Base-by-base conservation (phyloP, 208 protist species). In the Crithidia expoeki region DNA sequence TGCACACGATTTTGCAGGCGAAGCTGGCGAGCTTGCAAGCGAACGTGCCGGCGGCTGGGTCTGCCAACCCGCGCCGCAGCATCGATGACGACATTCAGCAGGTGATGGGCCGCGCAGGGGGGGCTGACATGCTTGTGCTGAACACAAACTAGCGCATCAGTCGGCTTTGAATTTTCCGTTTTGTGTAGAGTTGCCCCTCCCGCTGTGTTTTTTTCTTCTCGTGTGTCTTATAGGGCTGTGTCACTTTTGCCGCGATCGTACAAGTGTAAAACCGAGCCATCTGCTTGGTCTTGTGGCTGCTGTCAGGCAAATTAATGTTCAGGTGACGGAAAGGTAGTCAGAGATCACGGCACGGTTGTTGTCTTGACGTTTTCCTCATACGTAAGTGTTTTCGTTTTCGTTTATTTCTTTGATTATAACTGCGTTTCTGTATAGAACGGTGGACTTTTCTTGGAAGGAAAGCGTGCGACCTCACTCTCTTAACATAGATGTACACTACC, bases 61-160 rank as follows among this genome's bases (percentile, higher is more conserved):
- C 36, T 21, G 52, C 61, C 5, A 27, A n/a, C 16, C 34, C 28
- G 27, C 59, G 25, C 2, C 56, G 33, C 64, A 67, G n/a, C 58
- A 69, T 80, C 52, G 74, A 81, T 28, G 71, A 76, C 1, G 72
- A 80, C 44, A 83, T 83, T 52, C 70, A 79, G 53, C 72, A 72
- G 58, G 59, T 79, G 42, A 80, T 79, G 72, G 74, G 79, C 12
- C 74, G 76, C 42, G 78, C 68, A 6, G 77, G 62, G 44, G 80
- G 80, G 27, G 78, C 83, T 7, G 83, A 91, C 42, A 86, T 87
- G 82, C 69, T 91, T 30, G 87, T 93, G 21, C 71, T 93, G 28
- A 85, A 83, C 46, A 68, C 51, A 42, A 84, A 85, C 58, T 91
- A 81, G 67, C 33, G 12, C 6, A 0, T 36, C 3, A 40, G 4